phyloP scores from a whole-genome alignment of 2,329 filamentous ascomycete genomes.

The Aspergillus puulaauensis region DNA sequence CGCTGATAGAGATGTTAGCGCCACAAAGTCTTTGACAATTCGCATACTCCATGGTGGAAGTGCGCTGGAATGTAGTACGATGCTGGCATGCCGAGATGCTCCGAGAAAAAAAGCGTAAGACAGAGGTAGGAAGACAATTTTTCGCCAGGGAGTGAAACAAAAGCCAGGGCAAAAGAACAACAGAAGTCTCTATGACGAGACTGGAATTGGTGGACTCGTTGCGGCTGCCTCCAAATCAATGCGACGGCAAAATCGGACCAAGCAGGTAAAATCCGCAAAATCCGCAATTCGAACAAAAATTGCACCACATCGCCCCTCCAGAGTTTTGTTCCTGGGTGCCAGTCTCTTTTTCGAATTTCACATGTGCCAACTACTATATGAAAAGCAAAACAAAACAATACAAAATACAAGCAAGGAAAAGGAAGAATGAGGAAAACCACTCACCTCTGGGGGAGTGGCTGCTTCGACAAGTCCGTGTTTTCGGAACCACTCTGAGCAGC shows the following conservation, averaged over 20 bases:
- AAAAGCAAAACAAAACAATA: not conserved
- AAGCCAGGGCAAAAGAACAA: not conserved
- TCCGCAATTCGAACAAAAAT: not conserved
- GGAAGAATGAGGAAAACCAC: constrained; percentile 25
- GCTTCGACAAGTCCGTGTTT: constrained; percentile 58
- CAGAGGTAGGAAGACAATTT: not conserved
- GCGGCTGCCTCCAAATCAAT: constrained; percentile 11
- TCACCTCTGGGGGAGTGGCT: constrained; percentile 60
- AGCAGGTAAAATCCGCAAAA: not conserved
- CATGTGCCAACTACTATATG: not conserved
- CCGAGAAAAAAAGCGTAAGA: constrained; percentile 4
- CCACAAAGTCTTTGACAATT: constrained; percentile 8
- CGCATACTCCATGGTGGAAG: constrained; percentile 3
- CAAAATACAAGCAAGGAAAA: not conserved
- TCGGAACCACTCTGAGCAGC: constrained; percentile 48
- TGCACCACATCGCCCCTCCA: not conserved
- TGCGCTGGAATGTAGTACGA: constrained; percentile 9
- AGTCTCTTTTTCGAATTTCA: not conserved
- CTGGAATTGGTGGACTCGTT: not conserved
- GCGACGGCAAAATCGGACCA: constrained; percentile 5
- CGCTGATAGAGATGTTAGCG: constrained; percentile 28
- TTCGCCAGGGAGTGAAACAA: not conserved
- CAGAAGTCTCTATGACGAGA: constrained; percentile 2
- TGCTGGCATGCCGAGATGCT: not conserved
- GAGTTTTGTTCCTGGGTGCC: not conserved